Percentiles rank a stretch among this genome's conserved stretches.
phyloP scores from a whole-genome alignment of 768 basidiomycete genomes.

The Infundibulicybe gibba region DNA sequence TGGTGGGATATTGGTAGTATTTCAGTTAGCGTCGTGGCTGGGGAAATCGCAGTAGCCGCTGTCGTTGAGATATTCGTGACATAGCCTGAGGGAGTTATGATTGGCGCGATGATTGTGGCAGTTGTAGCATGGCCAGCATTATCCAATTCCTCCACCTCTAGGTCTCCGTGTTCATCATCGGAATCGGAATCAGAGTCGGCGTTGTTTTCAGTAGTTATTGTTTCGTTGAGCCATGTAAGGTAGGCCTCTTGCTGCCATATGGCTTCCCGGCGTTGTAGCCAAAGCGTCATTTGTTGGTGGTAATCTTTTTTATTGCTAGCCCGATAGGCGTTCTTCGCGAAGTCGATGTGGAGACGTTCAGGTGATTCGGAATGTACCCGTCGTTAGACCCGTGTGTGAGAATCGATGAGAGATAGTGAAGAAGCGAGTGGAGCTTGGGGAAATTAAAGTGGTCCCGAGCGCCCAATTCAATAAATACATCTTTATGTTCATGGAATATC shows the following conservation, averaged over 20 bases:
- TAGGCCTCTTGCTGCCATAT: slow-evolving; percentile 17
- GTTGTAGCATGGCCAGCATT: too few species aligned
- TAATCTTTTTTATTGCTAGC: slow-evolving; percentile 25
- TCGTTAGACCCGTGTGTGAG: slow-evolving; percentile 20
- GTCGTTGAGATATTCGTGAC: too few species aligned
- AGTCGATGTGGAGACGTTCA: slow-evolving; percentile 40
- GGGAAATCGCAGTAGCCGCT: too few species aligned
- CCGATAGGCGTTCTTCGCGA: slow-evolving; percentile 29
- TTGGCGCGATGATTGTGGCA: too few species aligned
- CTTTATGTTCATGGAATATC: slow-evolving; percentile 26
- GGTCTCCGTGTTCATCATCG: too few species aligned
- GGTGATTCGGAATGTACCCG: slow-evolving; percentile 28
- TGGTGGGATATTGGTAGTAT: not conserved
- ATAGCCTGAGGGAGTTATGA: too few species aligned
- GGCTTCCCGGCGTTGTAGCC: slow-evolving; percentile 31
- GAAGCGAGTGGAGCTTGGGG: slow-evolving; percentile 29
- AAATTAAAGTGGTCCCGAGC: slow-evolving; percentile 31
- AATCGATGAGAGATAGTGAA: slow-evolving; percentile 27
- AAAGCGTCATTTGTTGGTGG: slow-evolving; percentile 32
- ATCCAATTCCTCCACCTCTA: too few species aligned
- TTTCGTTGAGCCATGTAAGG: slow-evolving; percentile 18
- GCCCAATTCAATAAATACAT: slow-evolving; percentile 20
- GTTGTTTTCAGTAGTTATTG: too few species aligned
- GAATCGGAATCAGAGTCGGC: too few species aligned
- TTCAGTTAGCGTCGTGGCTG: too few species aligned